Evolutionary conservation across 2,329 filamentous ascomycete genomes (phyloP).

Genomic region (Shiraia bambusicola): DNA sequence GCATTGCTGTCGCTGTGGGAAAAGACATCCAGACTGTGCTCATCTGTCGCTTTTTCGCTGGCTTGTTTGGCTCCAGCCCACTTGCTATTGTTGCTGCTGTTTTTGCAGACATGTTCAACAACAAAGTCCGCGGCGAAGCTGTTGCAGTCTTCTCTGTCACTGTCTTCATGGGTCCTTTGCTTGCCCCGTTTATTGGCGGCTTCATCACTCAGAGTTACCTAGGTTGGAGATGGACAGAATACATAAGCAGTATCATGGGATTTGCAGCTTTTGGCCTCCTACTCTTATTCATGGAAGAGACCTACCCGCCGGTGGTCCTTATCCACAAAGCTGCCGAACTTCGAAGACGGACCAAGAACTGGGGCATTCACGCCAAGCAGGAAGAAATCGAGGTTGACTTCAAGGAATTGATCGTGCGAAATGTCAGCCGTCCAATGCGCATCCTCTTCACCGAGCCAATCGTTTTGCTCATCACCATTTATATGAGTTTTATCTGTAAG

Average conservation of each 20-base stretch:
- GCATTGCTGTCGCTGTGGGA: conserved; percentile 51
- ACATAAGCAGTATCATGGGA: conserved; percentile 60
- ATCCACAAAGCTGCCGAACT: conserved; percentile 58
- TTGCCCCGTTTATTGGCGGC: conserved; percentile 57
- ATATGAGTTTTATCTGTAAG: conserved; percentile 47
- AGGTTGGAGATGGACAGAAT: conserved; percentile 59
- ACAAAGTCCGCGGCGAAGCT: conserved; percentile 43
- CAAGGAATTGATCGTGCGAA: conserved; percentile 53
- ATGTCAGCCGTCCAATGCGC: conserved; percentile 54
- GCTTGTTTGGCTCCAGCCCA: conserved; percentile 57
- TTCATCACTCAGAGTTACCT: conserved; percentile 53
- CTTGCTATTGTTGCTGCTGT: conserved; percentile 55
- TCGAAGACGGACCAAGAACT: conserved; percentile 58
- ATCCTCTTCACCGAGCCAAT: conserved; percentile 55
- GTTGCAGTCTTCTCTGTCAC: conserved; percentile 56
- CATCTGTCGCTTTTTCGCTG: conserved; percentile 56
- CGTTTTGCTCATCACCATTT: conserved; percentile 50
- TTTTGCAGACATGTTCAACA: conserved; percentile 60
- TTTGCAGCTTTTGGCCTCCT: conserved; percentile 52
- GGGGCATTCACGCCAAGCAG: conserved; percentile 62
- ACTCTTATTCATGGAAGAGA: conserved; percentile 58
- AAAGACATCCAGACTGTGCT: conserved; percentile 58
- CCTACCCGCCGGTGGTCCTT: conserved; percentile 60
- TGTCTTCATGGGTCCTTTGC: conserved; percentile 53
- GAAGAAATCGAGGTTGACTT: conserved; percentile 58